Percentiles rank a stretch among this genome's conserved stretches.
phyloP scores from a whole-genome alignment of 2,329 filamentous ascomycete genomes.

The Akanthomyces uredinophilus region DNA sequence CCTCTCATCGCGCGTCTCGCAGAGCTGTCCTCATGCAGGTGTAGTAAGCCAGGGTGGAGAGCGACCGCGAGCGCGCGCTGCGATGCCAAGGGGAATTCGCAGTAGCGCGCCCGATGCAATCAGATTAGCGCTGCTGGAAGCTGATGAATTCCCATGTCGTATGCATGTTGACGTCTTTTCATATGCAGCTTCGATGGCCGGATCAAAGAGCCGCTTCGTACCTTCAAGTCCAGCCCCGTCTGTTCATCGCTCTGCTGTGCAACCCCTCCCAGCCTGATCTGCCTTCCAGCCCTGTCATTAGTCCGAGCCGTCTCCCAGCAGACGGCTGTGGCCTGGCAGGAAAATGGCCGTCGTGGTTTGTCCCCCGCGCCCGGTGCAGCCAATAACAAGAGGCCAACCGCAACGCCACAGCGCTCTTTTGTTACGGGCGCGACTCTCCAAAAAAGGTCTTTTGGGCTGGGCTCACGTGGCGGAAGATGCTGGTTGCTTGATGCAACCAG shows the following conservation, averaged over 20 bases:
- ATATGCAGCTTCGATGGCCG: background rate
- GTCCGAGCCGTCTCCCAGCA: background rate
- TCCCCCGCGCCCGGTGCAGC: background rate
- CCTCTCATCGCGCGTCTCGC: no score
- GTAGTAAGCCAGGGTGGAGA: conserved; percentile 2
- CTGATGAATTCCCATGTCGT: background rate
- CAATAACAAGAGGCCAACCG: background rate
- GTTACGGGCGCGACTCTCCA: background rate
- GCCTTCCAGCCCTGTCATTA: background rate
- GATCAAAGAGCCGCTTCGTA: background rate
- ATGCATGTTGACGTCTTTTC: background rate
- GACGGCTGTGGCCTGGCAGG: background rate
- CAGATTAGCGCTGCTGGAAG: background rate
- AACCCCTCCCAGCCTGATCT: background rate
- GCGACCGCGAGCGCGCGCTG: background rate
- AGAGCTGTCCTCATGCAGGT: background rate
- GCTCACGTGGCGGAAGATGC: background rate
- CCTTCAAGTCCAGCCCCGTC: no score
- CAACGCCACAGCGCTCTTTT: background rate
- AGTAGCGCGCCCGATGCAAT: background rate
- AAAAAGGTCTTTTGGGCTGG: background rate
- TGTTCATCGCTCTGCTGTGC: background rate
- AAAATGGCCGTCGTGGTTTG: background rate
- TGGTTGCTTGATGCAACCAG: background rate
- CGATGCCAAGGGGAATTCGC: background rate